phyloP scores from a whole-genome alignment of 73 alveolate genomes.

The Paramecium sonneborni region DNA sequence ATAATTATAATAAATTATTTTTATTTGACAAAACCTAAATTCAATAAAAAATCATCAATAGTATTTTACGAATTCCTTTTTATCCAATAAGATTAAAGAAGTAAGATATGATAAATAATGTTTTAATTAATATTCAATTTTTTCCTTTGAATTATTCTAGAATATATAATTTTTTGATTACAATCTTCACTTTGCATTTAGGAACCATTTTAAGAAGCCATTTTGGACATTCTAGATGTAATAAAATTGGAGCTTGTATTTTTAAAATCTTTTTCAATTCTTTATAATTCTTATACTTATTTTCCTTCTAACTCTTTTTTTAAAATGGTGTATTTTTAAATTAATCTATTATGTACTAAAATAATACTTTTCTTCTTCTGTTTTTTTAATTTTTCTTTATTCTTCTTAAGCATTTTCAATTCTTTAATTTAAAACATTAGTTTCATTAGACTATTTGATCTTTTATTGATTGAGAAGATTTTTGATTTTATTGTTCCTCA shows the following conservation, averaged over 20 bases:
- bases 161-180: neutral
- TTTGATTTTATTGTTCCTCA: constrained; percentile 51
- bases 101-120: neutral
- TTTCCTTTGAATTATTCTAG: neutral
- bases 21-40: neutral
- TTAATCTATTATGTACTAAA: neutral
- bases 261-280: constrained; percentile 40
- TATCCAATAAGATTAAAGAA: neutral
- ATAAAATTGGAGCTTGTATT: neutral
- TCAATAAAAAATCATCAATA: neutral
- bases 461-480: constrained; percentile 14
- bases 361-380: constrained; percentile 43
- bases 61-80: neutral
- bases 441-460: neutral
- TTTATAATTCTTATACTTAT: constrained; percentile 22
- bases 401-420: constrained; percentile 49
- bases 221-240: neutral
- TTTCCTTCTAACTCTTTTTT: constrained; percentile 58
- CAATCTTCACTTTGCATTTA: neutral
- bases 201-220: neutral
- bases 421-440: constrained; percentile 55
- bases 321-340: constrained; percentile 45
- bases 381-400: constrained; percentile 3
- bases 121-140: neutral
- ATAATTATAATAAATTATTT: neutral